Conservation (phyloP, 192 early-diverging fungal genomes). For the Chytriomyces sp. region DNA sequence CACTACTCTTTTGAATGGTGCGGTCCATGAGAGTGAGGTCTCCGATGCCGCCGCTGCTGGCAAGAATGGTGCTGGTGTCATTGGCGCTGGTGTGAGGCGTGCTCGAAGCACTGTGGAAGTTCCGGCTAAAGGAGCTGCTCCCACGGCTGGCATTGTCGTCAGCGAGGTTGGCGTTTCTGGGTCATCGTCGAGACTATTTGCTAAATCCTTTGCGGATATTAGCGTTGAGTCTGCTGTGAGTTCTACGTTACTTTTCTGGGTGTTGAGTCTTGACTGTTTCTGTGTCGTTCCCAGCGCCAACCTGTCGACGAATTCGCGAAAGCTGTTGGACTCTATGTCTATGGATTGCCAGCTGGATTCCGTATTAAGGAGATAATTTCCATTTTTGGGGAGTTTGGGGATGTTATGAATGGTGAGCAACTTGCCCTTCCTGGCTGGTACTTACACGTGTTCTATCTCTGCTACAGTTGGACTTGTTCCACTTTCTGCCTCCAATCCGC, state of each 20-base stretch:
- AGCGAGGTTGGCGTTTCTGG: not conserved
- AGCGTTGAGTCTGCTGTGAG: constrained; percentile 1
- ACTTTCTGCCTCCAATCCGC: not conserved
- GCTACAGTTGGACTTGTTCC: constrained; percentile 2
- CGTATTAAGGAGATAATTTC: constrained; percentile 44
- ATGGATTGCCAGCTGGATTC: constrained; percentile 44
- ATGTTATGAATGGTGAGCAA: constrained; percentile 47
- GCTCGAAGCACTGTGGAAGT: not conserved
- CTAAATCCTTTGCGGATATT: constrained; percentile 23
- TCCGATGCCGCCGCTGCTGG: no score
- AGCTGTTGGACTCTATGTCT: constrained; percentile 40
- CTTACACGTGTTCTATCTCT: not conserved
- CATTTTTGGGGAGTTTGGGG: constrained; percentile 48
- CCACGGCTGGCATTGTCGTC: not conserved
- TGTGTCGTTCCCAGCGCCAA: no score
- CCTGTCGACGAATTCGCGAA: not conserved
- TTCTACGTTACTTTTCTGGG: not conserved
- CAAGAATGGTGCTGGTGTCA: not conserved
- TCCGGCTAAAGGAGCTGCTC: not conserved
- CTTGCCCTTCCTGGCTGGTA: not conserved
- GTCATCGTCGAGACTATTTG: not conserved
- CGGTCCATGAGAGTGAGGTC: no score
- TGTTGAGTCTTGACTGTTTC: not conserved
- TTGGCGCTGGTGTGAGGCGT: constrained; percentile 2
- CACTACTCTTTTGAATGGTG: no score